Percentiles rank a stretch among this genome's conserved stretches.
Conservation (phyloP, 345 rosid genomes). For the Streptanthus diversifolius region DNA sequence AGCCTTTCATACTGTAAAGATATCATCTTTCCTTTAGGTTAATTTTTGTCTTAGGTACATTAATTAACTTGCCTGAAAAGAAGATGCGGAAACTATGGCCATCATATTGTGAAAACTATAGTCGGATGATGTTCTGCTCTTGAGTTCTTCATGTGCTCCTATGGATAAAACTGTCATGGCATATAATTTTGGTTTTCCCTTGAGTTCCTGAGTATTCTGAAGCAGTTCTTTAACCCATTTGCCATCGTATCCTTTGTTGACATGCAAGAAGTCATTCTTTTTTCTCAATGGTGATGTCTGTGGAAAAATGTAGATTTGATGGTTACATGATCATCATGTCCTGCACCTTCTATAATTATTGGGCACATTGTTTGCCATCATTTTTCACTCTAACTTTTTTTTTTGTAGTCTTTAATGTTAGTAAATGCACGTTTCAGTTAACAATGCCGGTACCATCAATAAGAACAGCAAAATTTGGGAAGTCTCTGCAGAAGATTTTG, state of each 20-base stretch:
- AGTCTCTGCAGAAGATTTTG: constrained; percentile 86
- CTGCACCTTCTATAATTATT: background rate
- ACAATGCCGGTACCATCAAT: constrained; percentile 92
- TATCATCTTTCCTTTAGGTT: background rate
- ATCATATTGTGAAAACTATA: background rate
- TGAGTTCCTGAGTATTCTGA: background rate
- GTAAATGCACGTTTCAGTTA: constrained; percentile 46
- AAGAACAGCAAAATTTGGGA: constrained; percentile 93
- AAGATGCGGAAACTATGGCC: background rate
- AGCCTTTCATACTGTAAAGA: background rate
- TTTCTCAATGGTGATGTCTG: background rate
- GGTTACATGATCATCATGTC: constrained; percentile 8
- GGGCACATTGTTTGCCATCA: background rate
- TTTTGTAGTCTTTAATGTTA: background rate
- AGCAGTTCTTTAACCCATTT: background rate
- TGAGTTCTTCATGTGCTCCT: background rate
- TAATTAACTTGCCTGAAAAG: background rate
- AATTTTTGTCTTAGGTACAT: background rate
- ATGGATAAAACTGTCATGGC: background rate
- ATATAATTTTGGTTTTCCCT: background rate
- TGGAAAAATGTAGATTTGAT: background rate
- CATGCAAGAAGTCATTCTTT: background rate
- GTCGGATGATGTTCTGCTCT: background rate
- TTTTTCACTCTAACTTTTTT: background rate
- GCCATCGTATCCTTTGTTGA: background rate